Evolutionary conservation across 805 yeast genomes (phyloP).

Genomic region (Candida montana): DNA sequence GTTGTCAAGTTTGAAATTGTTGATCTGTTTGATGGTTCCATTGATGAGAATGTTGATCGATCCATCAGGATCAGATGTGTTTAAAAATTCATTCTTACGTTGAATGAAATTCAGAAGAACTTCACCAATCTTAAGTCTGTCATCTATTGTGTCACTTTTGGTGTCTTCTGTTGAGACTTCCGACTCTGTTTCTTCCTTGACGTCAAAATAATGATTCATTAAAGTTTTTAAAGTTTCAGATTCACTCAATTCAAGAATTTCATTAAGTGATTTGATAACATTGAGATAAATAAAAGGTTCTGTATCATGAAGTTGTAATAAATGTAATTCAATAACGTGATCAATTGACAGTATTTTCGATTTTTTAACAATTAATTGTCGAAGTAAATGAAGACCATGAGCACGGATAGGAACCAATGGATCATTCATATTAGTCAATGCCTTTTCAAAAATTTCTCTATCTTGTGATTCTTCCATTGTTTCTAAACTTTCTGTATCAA

Average conservation of each 20-base stretch:
- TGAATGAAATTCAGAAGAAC: constrained; percentile 56
- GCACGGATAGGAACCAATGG: constrained; percentile 82
- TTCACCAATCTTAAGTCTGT: constrained; percentile 77
- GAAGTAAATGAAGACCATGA: constrained; percentile 67
- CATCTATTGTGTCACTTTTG: constrained; percentile 44
- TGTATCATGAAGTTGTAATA: constrained; percentile 60
- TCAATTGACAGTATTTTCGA: constrained; percentile 48
- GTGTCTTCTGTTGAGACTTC: not conserved
- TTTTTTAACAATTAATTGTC: constrained; percentile 45
- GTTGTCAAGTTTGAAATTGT: constrained; percentile 40
- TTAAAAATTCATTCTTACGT: constrained; percentile 35
- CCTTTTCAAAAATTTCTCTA: constrained; percentile 43
- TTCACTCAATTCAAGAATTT: constrained; percentile 44
- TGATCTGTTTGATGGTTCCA: constrained; percentile 37
- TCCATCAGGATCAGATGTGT: constrained; percentile 20
- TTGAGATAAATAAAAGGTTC: constrained; percentile 88
- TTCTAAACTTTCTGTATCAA: not conserved
- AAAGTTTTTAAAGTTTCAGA: constrained; percentile 33
- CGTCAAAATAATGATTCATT: constrained; percentile 29
- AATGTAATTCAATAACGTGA: constrained; percentile 55
- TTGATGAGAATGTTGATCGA: constrained; percentile 30
- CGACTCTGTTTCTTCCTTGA: constrained; percentile 17
- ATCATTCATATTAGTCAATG: constrained; percentile 65
- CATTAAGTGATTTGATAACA: constrained; percentile 71
- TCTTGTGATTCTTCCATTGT: constrained; percentile 25